Conservation (phyloP, 371 early-diverging fungal genomes). For the Apophysomyces trapeziformis region DNA sequence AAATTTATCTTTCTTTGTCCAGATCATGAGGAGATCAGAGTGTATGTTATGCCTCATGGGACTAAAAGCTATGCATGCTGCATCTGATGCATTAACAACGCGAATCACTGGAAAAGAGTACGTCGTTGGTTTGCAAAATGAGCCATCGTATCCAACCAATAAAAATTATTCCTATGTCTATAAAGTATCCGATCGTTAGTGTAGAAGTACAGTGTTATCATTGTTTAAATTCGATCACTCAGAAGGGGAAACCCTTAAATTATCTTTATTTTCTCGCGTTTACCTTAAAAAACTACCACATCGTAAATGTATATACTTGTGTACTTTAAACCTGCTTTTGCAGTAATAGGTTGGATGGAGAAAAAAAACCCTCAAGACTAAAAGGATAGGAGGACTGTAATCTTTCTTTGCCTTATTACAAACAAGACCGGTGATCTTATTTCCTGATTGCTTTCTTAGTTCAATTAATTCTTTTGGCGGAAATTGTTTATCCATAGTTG, state of each 20-base stretch:
- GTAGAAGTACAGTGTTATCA: no score
- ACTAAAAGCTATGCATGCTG: slow-evolving; percentile 7
- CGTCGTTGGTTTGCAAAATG: slow-evolving; percentile 7
- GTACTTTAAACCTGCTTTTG: neutral
- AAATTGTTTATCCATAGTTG: neutral
- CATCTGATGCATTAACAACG: slow-evolving; percentile 10
- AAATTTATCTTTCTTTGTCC: slow-evolving; percentile 9
- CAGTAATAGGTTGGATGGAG: neutral
- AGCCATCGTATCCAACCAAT: slow-evolving; percentile 2
- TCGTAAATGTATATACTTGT: neutral
- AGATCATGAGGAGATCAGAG: slow-evolving; percentile 9
- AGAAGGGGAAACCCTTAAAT: neutral
- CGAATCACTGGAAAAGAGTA: slow-evolving; percentile 2
- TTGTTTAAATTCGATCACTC: neutral
- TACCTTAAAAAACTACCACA: neutral
- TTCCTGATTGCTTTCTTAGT: neutral
- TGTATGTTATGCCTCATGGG: neutral
- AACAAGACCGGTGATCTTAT: neutral
- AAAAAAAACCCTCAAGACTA: no score
- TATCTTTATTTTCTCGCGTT: neutral
- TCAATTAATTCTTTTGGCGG: slow-evolving; percentile 1
- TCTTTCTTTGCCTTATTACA: neutral
- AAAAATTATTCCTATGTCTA: neutral
- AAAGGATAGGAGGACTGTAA: neutral
- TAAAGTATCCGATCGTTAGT: no score